phyloP scores from a whole-genome alignment of 2,329 filamentous ascomycete species.

The Pseudofabraea citricarpa region DNA sequence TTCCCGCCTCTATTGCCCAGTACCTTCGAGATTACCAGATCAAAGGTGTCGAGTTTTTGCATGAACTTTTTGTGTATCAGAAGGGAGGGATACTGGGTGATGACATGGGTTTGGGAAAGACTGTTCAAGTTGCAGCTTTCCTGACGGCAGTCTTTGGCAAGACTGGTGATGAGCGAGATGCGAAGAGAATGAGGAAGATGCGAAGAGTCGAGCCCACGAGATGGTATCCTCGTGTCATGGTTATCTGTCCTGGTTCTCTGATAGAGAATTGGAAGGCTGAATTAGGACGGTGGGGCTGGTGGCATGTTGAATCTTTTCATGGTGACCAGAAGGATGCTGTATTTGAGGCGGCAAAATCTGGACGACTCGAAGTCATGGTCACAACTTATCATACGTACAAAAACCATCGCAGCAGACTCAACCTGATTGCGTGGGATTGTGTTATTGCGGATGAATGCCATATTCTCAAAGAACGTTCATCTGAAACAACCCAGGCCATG shows the following conservation, averaged over 20 bases:
- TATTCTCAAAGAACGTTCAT: slow-evolving; percentile 71
- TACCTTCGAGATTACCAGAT: slow-evolving; percentile 92
- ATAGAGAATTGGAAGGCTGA: slow-evolving; percentile 92
- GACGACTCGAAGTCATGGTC: slow-evolving; percentile 83
- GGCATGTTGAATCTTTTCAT: slow-evolving; percentile 81
- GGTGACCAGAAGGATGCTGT: slow-evolving; percentile 69
- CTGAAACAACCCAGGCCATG: slow-evolving; percentile 81
- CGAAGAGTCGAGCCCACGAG: slow-evolving; percentile 48
- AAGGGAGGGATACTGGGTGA: slow-evolving; percentile 79
- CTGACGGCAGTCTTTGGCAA: slow-evolving; percentile 91
- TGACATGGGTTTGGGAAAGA: slow-evolving; percentile 97
- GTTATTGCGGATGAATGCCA: slow-evolving; percentile 95
- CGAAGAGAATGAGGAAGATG: slow-evolving; percentile 83
- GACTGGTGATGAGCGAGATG: slow-evolving; percentile 80
- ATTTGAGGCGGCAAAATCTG: slow-evolving; percentile 66
- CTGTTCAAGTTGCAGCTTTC: slow-evolving; percentile 92
- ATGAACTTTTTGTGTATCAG: slow-evolving; percentile 86
- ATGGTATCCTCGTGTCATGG: slow-evolving; percentile 82
- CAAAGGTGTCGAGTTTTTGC: slow-evolving; percentile 77
- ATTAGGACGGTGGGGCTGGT: slow-evolving; percentile 89
- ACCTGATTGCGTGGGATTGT: slow-evolving; percentile 87
- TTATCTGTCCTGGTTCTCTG: slow-evolving; percentile 83
- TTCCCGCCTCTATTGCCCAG: slow-evolving; percentile 85
- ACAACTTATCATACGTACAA: slow-evolving; percentile 92
- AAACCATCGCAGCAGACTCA: slow-evolving; percentile 68